Base-by-base conservation (phyloP, 768 basidiomycete genomes). In the Mycena sanguinolenta region DNA sequence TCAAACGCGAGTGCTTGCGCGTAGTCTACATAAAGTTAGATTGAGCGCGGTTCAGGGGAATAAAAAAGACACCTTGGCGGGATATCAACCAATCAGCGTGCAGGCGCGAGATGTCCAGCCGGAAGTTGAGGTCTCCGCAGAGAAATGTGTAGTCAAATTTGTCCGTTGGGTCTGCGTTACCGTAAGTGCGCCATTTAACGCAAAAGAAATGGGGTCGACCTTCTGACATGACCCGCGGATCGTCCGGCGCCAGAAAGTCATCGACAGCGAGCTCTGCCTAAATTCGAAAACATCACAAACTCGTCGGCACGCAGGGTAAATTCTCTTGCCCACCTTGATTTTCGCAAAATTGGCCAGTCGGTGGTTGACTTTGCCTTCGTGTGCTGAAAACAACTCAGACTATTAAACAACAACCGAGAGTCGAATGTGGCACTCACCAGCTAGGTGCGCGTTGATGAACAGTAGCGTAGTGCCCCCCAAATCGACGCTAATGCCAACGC, bases 21-120 rank as follows among this genome's bases (percentile, higher is more conserved):
- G 73, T 94, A 98, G 23, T 97, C 95, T 95, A 72, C 30, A 34
- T 67, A 61, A 16, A 78, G 69, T 62, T 0, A 55, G n/a, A 39
- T 10, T n/a, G n/a, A 9, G 16, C 9, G 19, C n/a, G 9, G 25
- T 10, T 12, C 4, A 8, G 4, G 13, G 27, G 2, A n/a, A 14
- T 10, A 9, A 36, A 38, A 23, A 39, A 72, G 80, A 44, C 71
- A 93, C 94, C 94, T 84, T 91, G 90, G 39, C 90, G 88, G 28
- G 94, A 89, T 68, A 97, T 90, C 4, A 98, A 83, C 96, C 96
- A 98, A 79, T 98, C 97, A 5, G 96, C 96, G 76, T 98, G 97
- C 16, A 97, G 81, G 21, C 97, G 88, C 8, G 96, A 92, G 53
- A 98, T 89, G 72, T 97, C 92, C 58, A 98, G 82, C 38, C 97